Base-by-base conservation (phyloP, 768 basidiomycete species). In the Crucibulum laeve region DNA sequence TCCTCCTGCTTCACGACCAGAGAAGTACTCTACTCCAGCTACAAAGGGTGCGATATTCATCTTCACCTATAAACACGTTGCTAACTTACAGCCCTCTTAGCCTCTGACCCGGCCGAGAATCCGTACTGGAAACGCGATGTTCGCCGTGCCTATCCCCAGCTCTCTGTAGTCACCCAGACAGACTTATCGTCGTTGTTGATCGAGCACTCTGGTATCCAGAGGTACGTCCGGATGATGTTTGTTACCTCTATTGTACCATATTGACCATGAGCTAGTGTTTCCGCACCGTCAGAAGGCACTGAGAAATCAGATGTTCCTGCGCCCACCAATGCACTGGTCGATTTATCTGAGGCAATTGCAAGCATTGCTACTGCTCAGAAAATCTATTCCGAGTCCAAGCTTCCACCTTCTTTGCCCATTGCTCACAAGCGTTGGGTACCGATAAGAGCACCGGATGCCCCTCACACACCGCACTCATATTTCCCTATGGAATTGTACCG, bases 111-210 rank as follows among this genome's bases (percentile, higher is more conserved):
- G 28, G 90, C 90, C 24, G 77, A 90, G 69, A 91, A 91, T 63
- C 88, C 87, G 44, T 97, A 97, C 75, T 94, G 87, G 84, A 95
- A 95, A 65, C 88, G 93, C 48, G 93, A 96, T 67, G 88, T 94
- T 55, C 83, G 92, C 45, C 82, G 93, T 40, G 81, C 82, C 25
- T 96, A 93, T 64, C 91, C 93, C n/a, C 89, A 86, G 53, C 82
- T 92, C 22, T 93, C 91, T 2, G 82, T 91, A 15, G 74, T 97
- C 46, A 89, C 90, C 4, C 93, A 97, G 67, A 59, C 77, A 4
- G 84, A 93, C 54, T 69, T 96, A 19, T 84, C 93, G 0, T 68
- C 77, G 19, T 66, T 97, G 48, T 75, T 97, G 35, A 79, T 95
- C 47, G 80, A 92, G 43, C 88, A 91, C 46, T 85, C 89, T 4